phyloP scores from a whole-genome alignment of 352 stramenopile species.

The Phytophthora uliginosa region DNA sequence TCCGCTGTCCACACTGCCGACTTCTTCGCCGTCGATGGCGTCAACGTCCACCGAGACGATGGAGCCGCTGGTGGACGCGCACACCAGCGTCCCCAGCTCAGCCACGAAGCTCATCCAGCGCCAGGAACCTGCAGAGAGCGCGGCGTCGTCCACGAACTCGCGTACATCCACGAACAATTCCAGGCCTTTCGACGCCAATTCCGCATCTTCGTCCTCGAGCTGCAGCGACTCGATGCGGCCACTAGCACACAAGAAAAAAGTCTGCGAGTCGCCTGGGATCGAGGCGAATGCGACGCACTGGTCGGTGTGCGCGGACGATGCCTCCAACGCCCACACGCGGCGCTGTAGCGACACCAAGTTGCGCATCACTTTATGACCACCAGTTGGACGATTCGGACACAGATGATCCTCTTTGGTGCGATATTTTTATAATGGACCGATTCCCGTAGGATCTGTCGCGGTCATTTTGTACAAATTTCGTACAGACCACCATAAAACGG shows the following conservation, averaged over 20 bases:
- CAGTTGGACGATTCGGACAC: neutral
- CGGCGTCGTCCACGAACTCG: constrained; percentile 39
- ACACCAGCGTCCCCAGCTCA: constrained; percentile 72
- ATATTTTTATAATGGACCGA: too few species aligned
- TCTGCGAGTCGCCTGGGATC: constrained; percentile 42
- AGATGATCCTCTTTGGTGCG: too few species aligned
- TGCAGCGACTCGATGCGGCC: constrained; percentile 46
- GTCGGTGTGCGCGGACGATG: constrained; percentile 2
- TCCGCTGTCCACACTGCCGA: constrained; percentile 72
- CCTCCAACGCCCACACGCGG: constrained; percentile 50
- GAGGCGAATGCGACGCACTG: constrained; percentile 42
- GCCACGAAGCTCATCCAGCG: constrained; percentile 71
- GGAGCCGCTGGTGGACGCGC: constrained; percentile 52
- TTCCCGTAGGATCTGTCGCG: too few species aligned
- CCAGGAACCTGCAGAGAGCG: constrained; percentile 36
- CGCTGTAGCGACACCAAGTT: constrained; percentile 71
- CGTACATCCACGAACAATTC: constrained; percentile 28
- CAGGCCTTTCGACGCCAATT: constrained; percentile 27
- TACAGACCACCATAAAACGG: too few species aligned
- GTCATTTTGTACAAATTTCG: too few species aligned
- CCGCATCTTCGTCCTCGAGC: constrained; percentile 33
- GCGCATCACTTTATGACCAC: constrained; percentile 43
- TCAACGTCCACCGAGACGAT: constrained; percentile 68
- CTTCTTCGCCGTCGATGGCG: constrained; percentile 62
- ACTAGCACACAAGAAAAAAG: constrained; percentile 45